Conservation (phyloP, 345 rosid genomes). For the Arabis hirsuta region DNA sequence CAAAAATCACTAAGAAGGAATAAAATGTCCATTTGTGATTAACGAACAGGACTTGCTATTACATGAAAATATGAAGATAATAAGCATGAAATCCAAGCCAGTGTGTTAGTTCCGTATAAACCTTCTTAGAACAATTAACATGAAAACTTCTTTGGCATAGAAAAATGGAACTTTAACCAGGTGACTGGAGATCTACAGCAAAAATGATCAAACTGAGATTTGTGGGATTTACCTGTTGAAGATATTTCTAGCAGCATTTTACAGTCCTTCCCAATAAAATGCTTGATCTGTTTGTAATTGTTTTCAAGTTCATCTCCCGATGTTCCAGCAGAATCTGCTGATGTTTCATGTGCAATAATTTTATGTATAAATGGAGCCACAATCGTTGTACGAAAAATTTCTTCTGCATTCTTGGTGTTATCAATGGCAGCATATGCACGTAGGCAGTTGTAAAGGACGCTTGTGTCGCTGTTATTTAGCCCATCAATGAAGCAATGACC, state of each 20-base stretch:
- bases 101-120: neutral
- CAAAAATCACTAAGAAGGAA: neutral
- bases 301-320: slow-evolving; percentile 77
- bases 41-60: slow-evolving; percentile 6
- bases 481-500: slow-evolving; percentile 97
- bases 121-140: neutral
- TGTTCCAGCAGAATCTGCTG: slow-evolving; percentile 52
- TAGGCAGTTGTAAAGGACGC: slow-evolving; percentile 91
- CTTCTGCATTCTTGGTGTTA: slow-evolving; percentile 78
- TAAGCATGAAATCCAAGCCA: slow-evolving; percentile 12
- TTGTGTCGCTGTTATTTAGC: slow-evolving; percentile 78
- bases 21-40: neutral
- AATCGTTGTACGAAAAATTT: slow-evolving; percentile 72
- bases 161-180: slow-evolving; percentile 3
- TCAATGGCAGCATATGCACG: slow-evolving; percentile 97
- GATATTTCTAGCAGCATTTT: slow-evolving; percentile 85
- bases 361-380: slow-evolving; percentile 80
- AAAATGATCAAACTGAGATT: neutral
- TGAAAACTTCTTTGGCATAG: neutral
- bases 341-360: slow-evolving; percentile 61
- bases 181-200: neutral
- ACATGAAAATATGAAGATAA: neutral
- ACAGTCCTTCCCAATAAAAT: slow-evolving; percentile 67
- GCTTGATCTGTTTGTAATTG: slow-evolving; percentile 77
- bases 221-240: slow-evolving; percentile 64